Conservation (phyloP, 106 monocot species). For the Allium fistulosum region DNA sequence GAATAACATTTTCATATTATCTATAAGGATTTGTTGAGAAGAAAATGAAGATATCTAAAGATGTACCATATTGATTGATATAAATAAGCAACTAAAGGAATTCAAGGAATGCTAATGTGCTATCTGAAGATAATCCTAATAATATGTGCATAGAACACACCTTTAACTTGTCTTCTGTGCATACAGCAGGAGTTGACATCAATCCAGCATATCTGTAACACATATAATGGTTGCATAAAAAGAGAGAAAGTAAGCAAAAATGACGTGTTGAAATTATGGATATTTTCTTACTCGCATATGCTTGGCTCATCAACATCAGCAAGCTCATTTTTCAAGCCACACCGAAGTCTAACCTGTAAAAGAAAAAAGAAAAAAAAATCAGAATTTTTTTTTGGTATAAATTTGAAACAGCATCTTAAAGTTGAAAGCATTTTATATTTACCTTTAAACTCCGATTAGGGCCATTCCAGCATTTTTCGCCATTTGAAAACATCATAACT, state of each 20-base stretch:
- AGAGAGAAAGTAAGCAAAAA: not conserved
- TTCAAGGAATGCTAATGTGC: not conserved
- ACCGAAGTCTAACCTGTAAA: slow-evolving; percentile 91
- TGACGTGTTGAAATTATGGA: not conserved
- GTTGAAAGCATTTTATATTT: not conserved
- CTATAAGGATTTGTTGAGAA: too few relatives aligned
- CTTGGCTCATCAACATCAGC: slow-evolving; percentile 91
- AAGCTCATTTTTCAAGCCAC: slow-evolving; percentile 88
- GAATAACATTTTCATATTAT: too few relatives aligned
- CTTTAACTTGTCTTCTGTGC: slow-evolving; percentile 76
- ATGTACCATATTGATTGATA: too few relatives aligned
- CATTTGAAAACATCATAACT: slow-evolving; percentile 71
- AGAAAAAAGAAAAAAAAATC: not conserved
- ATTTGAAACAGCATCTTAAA: too few relatives aligned
- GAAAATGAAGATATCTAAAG: not conserved
- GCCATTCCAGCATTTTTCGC: slow-evolving; percentile 98
- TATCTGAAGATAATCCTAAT: not conserved
- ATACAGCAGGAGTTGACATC: slow-evolving; percentile 69
- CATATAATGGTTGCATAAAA: not conserved
- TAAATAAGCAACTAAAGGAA: too few relatives aligned
- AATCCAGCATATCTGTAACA: slow-evolving; percentile 62
- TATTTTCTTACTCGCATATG: slow-evolving; percentile 84
- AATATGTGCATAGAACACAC: not conserved
- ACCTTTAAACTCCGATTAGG: slow-evolving; percentile 96
- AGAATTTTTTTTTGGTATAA: not conserved